Base-by-base conservation (phyloP, 2,329 filamentous ascomycete genomes). In the Plenodomus biglobosus region DNA sequence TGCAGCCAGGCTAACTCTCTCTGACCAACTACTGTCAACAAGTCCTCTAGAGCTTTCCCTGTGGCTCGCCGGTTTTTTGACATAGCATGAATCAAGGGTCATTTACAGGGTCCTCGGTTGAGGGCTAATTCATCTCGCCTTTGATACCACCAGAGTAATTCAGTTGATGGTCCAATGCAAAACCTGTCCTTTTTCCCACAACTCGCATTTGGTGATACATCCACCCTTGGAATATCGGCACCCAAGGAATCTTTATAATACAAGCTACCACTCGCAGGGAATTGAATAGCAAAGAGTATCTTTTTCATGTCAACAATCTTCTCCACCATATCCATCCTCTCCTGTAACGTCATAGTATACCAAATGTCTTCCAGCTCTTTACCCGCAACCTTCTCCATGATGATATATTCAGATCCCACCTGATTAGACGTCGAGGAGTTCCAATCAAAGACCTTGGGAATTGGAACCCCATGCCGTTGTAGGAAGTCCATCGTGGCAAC, bases 381-480 rank as follows among this genome's bases (percentile, higher is more conserved):
- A 37, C 48, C 48, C 21, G 15, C 39, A 44, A 50, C 46, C 44
- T 44, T 50, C 20, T 53, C 50, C 43, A 50, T 53, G 36, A 53
- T 44, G 30, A 53, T 53, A 47, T 53, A 50, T 27, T 44, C 39
- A 46, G 50, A 50, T 27, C 36, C 15, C 18, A 50, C 46, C 41
- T 7, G 39, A 42, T 53, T 53, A 7, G 37, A 24, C 24, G 42
- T 44, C 35, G 46, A 44, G 21, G 50, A 43, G 36, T 22, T 44
- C 42, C 43, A 53, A 34, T 47, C 41, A 20, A 53, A 53, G 46
- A 53, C 40, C 42, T 39, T 50, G 4, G 50, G 50, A 24, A 53
- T 50, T 41, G 68, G 66, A 38, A 66, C 37, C n/a, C 61, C 58
- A 47, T 61, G 52, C 30, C 49, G 40, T 18, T 49, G 56, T 22